These are phyloP conservation scores for Saturnispora galanensis DNA, from an alignment of 805 yeast genomes.

Conservation along the genomic window DNA sequence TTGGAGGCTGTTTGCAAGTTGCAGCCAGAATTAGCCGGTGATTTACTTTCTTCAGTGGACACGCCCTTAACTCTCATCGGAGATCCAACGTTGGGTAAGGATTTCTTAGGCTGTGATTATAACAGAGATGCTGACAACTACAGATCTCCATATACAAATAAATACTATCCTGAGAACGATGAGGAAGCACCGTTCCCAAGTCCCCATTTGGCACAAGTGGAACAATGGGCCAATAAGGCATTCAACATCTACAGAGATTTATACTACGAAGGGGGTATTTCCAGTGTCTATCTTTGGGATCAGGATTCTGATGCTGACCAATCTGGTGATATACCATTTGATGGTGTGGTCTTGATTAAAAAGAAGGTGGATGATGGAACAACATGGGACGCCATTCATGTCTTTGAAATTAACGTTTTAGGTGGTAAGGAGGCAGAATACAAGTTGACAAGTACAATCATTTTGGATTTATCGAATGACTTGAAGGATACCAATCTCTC, in stretches of 20 bases:
- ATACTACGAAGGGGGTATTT: slow-evolving; percentile 90
- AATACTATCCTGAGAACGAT: slow-evolving; percentile 48
- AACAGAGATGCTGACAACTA: slow-evolving; percentile 90
- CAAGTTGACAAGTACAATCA: slow-evolving; percentile 78
- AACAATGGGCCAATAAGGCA: slow-evolving; percentile 75
- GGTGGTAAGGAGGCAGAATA: slow-evolving; percentile 38
- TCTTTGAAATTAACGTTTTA: slow-evolving; percentile 57
- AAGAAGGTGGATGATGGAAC: slow-evolving; percentile 46
- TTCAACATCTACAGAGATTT: slow-evolving; percentile 88
- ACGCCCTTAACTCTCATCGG: slow-evolving; percentile 55
- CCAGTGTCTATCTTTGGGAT: slow-evolving; percentile 90
- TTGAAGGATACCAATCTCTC: slow-evolving; percentile 37
- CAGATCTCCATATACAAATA: slow-evolving; percentile 86
- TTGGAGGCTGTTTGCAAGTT: slow-evolving; percentile 40
- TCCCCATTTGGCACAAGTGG: slow-evolving; percentile 56
- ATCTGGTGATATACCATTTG: slow-evolving; percentile 55
- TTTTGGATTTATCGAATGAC: slow-evolving; percentile 49
- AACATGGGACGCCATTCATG: slow-evolving; percentile 91
- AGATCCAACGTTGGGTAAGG: slow-evolving; percentile 50
- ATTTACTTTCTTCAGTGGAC: slow-evolving; percentile 77
- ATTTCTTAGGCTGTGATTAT: slow-evolving; percentile 81
- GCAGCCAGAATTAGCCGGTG: slow-evolving; percentile 72
- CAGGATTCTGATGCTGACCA: slow-evolving; percentile 45
- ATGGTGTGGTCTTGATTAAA: slow-evolving; percentile 84
- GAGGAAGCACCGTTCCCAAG: slow-evolving; percentile 76